Evolutionary conservation across 495 filamentous ascomycete genomes (phyloP).

Genomic region (Hypomontagnella monticulosa): DNA sequence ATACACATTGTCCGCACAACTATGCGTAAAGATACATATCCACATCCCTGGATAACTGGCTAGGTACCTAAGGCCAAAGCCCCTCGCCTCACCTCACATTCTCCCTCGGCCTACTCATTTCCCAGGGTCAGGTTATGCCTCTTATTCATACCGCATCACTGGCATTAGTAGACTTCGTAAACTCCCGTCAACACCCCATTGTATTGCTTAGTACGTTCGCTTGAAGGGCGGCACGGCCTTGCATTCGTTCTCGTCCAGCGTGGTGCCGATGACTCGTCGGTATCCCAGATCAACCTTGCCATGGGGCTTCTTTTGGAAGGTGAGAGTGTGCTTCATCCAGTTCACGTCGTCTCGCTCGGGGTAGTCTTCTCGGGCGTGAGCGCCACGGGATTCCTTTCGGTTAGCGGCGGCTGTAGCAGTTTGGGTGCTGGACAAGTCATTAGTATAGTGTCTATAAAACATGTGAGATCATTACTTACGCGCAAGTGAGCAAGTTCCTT

Average conservation of each 20-base stretch:
- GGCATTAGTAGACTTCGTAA: slow-evolving; percentile 15
- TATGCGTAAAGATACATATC: slow-evolving; percentile 45
- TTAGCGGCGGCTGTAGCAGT: slow-evolving; percentile 86
- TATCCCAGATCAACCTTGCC: slow-evolving; percentile 81
- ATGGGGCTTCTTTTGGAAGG: slow-evolving; percentile 89
- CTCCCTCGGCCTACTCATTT: slow-evolving; percentile 1
- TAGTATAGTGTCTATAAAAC: slow-evolving; percentile 18
- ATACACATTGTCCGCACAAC: slow-evolving; percentile 39
- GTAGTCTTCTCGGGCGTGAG: slow-evolving; percentile 94
- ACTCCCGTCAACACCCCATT: not conserved
- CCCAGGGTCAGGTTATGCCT: slow-evolving; percentile 9
- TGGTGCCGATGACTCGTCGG: slow-evolving; percentile 77
- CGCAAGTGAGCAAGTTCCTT: slow-evolving; percentile 93
- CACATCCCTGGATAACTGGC: slow-evolving; percentile 19
- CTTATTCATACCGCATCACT: slow-evolving; percentile 8
- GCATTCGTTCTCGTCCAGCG: slow-evolving; percentile 90
- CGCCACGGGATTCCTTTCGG: slow-evolving; percentile 93
- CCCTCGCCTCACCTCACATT: slow-evolving; percentile 7
- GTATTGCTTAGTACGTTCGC: slow-evolving; percentile 73
- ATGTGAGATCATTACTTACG: slow-evolving; percentile 63
- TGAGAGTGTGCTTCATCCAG: slow-evolving; percentile 99
- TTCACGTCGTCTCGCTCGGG: slow-evolving; percentile 91
- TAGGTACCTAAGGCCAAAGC: not conserved
- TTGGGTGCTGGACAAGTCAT: slow-evolving; percentile 65
- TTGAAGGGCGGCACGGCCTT: slow-evolving; percentile 87